Conservation (phyloP, 1,284 basidiomycete species). For the Coniferiporia sulphurascens region DNA sequence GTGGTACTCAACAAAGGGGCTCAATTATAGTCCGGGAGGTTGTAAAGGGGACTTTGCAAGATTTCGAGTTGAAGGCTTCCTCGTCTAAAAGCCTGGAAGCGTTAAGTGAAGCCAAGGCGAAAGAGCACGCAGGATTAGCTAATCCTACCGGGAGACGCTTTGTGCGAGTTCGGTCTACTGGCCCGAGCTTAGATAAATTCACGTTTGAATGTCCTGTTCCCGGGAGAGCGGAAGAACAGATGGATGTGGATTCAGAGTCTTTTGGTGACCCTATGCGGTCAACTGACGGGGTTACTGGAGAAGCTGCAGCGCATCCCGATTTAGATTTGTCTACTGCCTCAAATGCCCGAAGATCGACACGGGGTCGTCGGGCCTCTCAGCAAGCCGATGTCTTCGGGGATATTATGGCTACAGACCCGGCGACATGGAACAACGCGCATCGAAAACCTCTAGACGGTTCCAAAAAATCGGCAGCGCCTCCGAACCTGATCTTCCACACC, state of each 20-base stretch:
- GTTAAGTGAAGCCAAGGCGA: slow-evolving; percentile 3
- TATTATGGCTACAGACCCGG: slow-evolving; percentile 19
- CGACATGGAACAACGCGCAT: slow-evolving; percentile 1
- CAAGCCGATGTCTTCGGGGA: slow-evolving; percentile 37
- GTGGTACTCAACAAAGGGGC: slow-evolving; percentile 6
- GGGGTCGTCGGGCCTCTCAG: slow-evolving; percentile 43
- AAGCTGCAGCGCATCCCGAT: neutral
- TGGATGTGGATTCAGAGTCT: slow-evolving; percentile 9
- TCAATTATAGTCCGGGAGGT: slow-evolving; percentile 33
- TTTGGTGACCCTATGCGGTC: neutral
- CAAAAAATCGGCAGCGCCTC: slow-evolving; percentile 3
- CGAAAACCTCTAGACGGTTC: neutral
- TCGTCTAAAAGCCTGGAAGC: slow-evolving; percentile 8
- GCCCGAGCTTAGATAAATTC: slow-evolving; percentile 7
- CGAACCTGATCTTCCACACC: slow-evolving; percentile 30
- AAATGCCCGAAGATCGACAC: slow-evolving; percentile 31
- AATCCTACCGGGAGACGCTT: neutral
- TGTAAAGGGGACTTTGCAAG: slow-evolving; percentile 14
- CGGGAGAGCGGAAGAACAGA: neutral
- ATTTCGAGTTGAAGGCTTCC: slow-evolving; percentile 7
- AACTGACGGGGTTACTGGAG: neutral
- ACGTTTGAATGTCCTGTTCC: slow-evolving; percentile 11
- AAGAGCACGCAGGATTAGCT: neutral
- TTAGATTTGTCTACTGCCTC: neutral
- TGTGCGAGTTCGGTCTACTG: slow-evolving; percentile 1